Evolutionary conservation across 331 rosid species (phyloP).

Genomic region (Arachis monticola): DNA sequence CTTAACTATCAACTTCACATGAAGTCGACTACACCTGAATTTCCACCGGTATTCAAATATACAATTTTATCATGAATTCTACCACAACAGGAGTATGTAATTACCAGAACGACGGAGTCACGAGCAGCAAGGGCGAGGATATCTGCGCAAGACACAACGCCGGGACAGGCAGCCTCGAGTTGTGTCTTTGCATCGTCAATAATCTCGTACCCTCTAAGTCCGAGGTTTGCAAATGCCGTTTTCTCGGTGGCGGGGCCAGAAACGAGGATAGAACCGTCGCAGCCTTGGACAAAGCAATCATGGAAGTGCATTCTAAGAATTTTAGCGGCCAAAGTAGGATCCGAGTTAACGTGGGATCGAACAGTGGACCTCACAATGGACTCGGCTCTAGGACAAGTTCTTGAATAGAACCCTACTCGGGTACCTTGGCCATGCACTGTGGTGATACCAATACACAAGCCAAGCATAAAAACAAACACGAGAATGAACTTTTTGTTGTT

Average conservation of each 20-base stretch:
- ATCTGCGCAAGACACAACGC: conserved; percentile 56
- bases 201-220: conserved; percentile 53
- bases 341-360: conserved; percentile 49
- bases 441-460: conserved; percentile 4
- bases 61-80: too few species aligned
- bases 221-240: conserved; percentile 34
- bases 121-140: conserved; percentile 65
- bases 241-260: conserved; percentile 51
- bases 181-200: conserved; percentile 45
- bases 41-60: too few species aligned
- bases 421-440: conserved; percentile 62
- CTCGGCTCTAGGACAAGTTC: conserved; percentile 67
- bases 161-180: conserved; percentile 52
- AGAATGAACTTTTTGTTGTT: background rate
- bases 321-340: conserved; percentile 64
- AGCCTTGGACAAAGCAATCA: conserved; percentile 83
- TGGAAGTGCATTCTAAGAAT: conserved; percentile 83
- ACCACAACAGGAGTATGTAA: too few species aligned
- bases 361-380: conserved; percentile 63
- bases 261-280: conserved; percentile 77
- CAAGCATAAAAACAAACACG: conserved; percentile 29
- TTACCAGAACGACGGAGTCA: conserved; percentile 55
- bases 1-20: too few species aligned
- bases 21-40: too few species aligned
- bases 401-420: conserved; percentile 62